phyloP scores from a whole-genome alignment of 352 stramenopile species.

The Pythium oligandrum region DNA sequence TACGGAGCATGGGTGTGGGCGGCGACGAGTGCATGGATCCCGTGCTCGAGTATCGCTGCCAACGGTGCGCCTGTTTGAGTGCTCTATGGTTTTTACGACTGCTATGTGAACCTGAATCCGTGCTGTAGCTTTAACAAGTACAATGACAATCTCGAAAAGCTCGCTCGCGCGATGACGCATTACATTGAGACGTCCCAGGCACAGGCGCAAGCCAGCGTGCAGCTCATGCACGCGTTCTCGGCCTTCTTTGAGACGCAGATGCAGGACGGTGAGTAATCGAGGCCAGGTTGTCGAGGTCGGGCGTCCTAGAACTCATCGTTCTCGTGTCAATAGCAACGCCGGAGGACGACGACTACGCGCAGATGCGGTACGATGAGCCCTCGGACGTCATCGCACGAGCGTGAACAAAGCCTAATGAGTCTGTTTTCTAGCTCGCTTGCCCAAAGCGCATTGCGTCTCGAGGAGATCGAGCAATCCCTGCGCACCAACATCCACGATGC shows the following conservation, averaged over 20 bases:
- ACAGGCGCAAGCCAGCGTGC: conserved; percentile 18
- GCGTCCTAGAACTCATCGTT: too few species aligned
- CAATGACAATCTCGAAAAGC: conserved; percentile 30
- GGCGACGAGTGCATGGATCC: conserved; percentile 54
- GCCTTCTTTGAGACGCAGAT: conserved; percentile 29
- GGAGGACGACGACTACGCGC: conserved; percentile 20
- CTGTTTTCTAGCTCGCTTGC: conserved; percentile 21
- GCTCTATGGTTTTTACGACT: neutral
- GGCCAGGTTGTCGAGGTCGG: too few species aligned
- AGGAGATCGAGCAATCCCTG: conserved; percentile 30
- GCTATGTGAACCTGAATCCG: too few species aligned
- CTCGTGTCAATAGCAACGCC: conserved; percentile 4
- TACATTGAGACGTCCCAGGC: conserved; percentile 28
- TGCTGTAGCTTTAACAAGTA: conserved; percentile 26
- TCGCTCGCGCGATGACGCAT: conserved; percentile 22
- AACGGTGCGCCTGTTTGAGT: conserved; percentile 31
- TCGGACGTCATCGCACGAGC: neutral
- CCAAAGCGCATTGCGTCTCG: conserved; percentile 23
- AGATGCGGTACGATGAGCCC: conserved; percentile 11
- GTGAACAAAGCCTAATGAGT: neutral
- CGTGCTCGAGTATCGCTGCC: conserved; percentile 57
- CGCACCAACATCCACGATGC: conserved; percentile 23
- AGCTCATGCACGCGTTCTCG: conserved; percentile 30
- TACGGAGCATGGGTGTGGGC: conserved; percentile 39
- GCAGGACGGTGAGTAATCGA: conserved; percentile 18